A percentile compares a stretch with the other conserved stretches of the same genome.
Conservation (phyloP, 495 filamentous ascomycete species). For the Extremus antarcticus region DNA sequence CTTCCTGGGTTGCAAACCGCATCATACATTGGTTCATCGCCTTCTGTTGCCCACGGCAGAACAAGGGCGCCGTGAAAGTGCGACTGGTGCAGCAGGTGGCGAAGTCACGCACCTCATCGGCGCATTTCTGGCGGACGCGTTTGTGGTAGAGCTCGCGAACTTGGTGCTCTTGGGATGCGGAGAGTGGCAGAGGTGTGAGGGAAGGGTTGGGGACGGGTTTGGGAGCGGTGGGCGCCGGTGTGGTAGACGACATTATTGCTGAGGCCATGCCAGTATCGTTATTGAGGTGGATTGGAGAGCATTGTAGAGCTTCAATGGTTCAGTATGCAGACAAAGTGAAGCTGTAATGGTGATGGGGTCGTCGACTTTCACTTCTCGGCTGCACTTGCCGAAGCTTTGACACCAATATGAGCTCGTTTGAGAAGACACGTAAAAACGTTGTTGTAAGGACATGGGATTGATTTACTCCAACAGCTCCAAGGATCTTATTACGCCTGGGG, state of each 20-base stretch:
- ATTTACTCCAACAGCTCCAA: no score
- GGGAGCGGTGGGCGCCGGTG: neutral
- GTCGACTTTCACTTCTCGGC: neutral
- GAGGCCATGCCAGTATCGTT: neutral
- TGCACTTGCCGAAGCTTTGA: neutral
- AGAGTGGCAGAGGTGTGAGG: conserved; percentile 77
- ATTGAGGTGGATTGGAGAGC: no score
- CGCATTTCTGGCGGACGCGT: conserved; percentile 67
- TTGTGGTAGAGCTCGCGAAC: conserved; percentile 85
- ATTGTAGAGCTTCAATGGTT: no score
- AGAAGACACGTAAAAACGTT: no score
- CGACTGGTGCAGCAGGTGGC: conserved; percentile 78
- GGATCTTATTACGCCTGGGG: no score
- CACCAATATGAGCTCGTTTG: neutral
- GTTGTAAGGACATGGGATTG: no score
- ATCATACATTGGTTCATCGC: conserved; percentile 94
- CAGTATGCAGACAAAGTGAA: no score
- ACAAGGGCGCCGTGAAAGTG: conserved; percentile 75
- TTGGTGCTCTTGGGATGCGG: conserved; percentile 80
- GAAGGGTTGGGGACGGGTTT: conserved; percentile 5
- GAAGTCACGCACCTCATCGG: conserved; percentile 85
- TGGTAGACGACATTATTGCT: neutral
- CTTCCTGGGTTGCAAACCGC: conserved; percentile 64
- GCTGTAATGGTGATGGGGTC: no score
- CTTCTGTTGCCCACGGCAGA: conserved; percentile 64